These are phyloP conservation scores for Platanthera guangdongensis DNA, from an alignment of 106 monocot species.

Conservation along the genomic window DNA sequence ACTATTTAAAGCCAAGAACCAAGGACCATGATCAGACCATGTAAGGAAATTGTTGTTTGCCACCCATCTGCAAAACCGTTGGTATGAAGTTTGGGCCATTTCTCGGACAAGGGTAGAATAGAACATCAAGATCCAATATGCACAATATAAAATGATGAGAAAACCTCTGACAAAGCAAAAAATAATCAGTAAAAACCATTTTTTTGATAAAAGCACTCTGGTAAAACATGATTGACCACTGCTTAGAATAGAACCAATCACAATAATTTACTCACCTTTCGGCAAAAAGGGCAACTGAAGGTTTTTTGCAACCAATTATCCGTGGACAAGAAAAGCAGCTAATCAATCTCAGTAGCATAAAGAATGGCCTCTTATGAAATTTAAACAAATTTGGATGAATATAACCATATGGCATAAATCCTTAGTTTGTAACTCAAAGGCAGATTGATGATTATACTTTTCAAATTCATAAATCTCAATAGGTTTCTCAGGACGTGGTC, in stretches of 20 bases:
- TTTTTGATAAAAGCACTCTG: background rate
- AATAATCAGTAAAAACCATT: background rate
- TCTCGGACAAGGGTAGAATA: slow-evolving; percentile 91
- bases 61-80: slow-evolving; percentile 77
- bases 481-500: slow-evolving; percentile 76
- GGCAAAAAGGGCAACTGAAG: slow-evolving; percentile 91
- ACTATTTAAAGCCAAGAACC: background rate
- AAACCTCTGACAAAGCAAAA: slow-evolving; percentile 1
- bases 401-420: background rate
- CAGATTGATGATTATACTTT: slow-evolving; percentile 32
- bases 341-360: slow-evolving; percentile 1
- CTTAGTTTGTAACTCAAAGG: background rate
- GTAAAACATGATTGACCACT: background rate
- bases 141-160: slow-evolving; percentile 4
- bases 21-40: slow-evolving; percentile 45
- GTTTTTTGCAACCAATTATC: slow-evolving; percentile 17
- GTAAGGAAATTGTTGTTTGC: slow-evolving; percentile 93
- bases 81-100: slow-evolving; percentile 89
- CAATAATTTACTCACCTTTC: slow-evolving; percentile 51
- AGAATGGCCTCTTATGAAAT: background rate
- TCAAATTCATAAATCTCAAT: slow-evolving; percentile 99
- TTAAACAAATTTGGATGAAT: background rate
- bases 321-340: slow-evolving; percentile 18
- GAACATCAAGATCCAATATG: slow-evolving; percentile 85
- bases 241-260: background rate